phyloP scores from a whole-genome alignment of 371 early-diverging fungal species.

The Mucor mucedo region DNA sequence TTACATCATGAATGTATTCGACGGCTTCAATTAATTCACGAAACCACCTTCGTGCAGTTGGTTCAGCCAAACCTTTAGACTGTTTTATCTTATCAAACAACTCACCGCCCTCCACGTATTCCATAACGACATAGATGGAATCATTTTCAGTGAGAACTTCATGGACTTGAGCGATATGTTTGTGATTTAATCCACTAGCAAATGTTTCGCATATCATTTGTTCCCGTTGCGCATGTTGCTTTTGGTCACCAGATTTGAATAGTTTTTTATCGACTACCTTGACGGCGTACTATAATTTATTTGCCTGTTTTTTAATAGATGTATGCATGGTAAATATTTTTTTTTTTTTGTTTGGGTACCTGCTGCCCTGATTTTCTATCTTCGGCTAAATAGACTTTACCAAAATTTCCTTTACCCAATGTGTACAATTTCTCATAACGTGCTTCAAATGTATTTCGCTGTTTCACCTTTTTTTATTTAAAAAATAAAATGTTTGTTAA shows the following conservation, averaged over 20 bases:
- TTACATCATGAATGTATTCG: conserved; percentile 86
- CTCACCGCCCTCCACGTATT: conserved; percentile 96
- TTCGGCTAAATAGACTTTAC: conserved; percentile 81
- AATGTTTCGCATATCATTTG: conserved; percentile 67
- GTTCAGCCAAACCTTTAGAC: conserved; percentile 83
- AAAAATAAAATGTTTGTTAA: no score
- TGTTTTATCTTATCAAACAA: conserved; percentile 94
- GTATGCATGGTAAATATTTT: conserved; percentile 18
- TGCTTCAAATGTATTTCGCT: conserved; percentile 15
- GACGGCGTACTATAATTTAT: conserved; percentile 58
- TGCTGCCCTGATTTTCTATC: conserved; percentile 56
- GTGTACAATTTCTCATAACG: conserved; percentile 52
- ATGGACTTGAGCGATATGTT: conserved; percentile 85
- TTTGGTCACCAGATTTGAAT: conserved; percentile 58
- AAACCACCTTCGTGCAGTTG: conserved; percentile 88
- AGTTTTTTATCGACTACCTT: conserved; percentile 63
- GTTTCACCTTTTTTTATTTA: conserved; percentile 8
- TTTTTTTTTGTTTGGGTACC: conserved; percentile 48
- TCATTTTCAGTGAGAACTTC: conserved; percentile 87
- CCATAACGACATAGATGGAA: conserved; percentile 92
- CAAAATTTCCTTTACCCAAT: conserved; percentile 86
- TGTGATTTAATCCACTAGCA: conserved; percentile 76
- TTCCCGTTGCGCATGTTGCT: conserved; percentile 61
- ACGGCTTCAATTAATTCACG: conserved; percentile 95
- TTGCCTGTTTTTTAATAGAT: conserved; percentile 40